phyloP scores from a whole-genome alignment of 805 yeast genomes.

The Peterozyma toletana region DNA sequence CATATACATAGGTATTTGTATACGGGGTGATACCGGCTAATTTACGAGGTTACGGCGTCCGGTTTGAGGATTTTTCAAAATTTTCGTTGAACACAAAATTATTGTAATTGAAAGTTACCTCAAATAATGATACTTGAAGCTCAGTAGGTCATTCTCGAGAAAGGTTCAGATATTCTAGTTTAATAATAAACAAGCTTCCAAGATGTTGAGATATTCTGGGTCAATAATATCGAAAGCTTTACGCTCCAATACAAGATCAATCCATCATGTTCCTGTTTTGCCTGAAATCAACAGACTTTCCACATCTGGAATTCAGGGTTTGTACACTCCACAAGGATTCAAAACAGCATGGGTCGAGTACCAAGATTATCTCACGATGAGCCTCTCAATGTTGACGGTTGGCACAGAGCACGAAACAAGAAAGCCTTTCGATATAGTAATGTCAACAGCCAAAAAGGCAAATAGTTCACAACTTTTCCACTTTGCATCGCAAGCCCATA shows the following conservation, averaged over 20 bases:
- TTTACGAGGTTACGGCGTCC: too few relatives aligned
- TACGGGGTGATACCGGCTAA: too few relatives aligned
- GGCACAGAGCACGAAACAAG: conserved; percentile 79
- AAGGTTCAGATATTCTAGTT: too few relatives aligned
- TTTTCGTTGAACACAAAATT: too few relatives aligned
- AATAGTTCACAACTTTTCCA: conserved; percentile 70
- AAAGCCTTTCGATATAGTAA: conserved; percentile 62
- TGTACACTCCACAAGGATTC: conserved; percentile 62
- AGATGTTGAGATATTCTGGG: too few relatives aligned
- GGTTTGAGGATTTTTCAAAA: too few relatives aligned
- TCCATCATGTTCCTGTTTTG: conserved; percentile 63
- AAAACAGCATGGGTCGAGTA: conserved; percentile 74
- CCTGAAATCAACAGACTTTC: conserved; percentile 29
- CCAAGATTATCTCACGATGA: conserved; percentile 58
- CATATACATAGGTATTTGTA: too few relatives aligned
- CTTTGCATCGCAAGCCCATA: conserved; percentile 84
- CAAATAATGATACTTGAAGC: too few relatives aligned
- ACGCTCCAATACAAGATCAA: conserved; percentile 16
- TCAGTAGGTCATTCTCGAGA: too few relatives aligned
- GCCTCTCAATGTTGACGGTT: conserved; percentile 54
- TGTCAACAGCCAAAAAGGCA: conserved; percentile 60
- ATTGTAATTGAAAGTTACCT: too few relatives aligned
- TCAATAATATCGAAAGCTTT: too few relatives aligned
- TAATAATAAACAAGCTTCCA: too few relatives aligned
- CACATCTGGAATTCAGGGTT: conserved; percentile 50